Conservation (phyloP, 83 land plant genomes). For the Isoetes engelmannii region DNA sequence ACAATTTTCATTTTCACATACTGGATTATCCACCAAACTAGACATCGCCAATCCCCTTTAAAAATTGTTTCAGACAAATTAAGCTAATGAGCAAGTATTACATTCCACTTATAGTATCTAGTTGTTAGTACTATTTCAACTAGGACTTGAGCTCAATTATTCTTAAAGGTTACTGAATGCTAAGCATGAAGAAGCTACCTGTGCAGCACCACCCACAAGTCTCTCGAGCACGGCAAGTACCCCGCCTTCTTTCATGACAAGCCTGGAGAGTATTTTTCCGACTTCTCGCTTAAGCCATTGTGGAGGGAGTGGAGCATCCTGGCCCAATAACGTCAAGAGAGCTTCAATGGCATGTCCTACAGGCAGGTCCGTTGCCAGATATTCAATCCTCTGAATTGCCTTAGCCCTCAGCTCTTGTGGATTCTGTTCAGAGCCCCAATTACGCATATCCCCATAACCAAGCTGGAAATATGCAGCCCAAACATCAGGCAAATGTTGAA, state of each 20-base stretch:
- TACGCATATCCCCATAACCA: slow-evolving; percentile 13
- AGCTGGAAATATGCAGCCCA: slow-evolving; percentile 31
- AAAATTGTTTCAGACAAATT: neutral
- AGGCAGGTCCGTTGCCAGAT: slow-evolving; percentile 14
- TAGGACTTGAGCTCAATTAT: neutral
- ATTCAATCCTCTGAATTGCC: slow-evolving; percentile 21
- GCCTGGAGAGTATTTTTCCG: slow-evolving; percentile 34
- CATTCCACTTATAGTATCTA: neutral
- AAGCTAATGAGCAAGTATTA: neutral
- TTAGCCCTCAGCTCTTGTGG: slow-evolving; percentile 17
- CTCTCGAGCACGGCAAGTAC: slow-evolving; percentile 34
- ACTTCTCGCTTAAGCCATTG: slow-evolving; percentile 33
- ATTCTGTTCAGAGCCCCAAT: neutral
- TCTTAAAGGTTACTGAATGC: neutral
- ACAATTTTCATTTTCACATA: too few relatives aligned
- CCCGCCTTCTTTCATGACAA: slow-evolving; percentile 32
- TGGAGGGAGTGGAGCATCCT: slow-evolving; percentile 22
- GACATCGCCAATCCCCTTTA: neutral
- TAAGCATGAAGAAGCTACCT: slow-evolving; percentile 17
- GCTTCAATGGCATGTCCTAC: slow-evolving; percentile 35
- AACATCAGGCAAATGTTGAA: slow-evolving; percentile 29
- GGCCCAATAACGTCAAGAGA: slow-evolving; percentile 24
- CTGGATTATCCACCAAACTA: too few relatives aligned
- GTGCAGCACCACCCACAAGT: slow-evolving; percentile 28
- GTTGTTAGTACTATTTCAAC: neutral